These are phyloP conservation scores for Pogostemon cablin DNA, from an alignment of 257 asterid genomes.

Conservation along the genomic window DNA sequence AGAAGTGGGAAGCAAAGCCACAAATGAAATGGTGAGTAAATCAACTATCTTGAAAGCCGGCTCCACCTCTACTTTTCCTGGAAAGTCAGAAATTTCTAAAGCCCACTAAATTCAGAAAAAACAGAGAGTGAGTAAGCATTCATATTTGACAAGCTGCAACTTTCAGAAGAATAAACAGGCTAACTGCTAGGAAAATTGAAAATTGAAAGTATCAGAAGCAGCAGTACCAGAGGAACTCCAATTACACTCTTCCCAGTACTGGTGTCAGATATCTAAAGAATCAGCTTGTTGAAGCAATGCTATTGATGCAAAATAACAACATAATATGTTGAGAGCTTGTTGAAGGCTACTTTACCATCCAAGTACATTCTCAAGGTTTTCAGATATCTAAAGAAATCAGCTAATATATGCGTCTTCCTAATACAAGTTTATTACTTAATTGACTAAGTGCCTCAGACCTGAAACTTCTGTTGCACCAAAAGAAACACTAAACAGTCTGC, in stretches of 20 bases:
- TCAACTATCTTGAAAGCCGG: slow-evolving; percentile 50
- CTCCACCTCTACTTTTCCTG: slow-evolving; percentile 45
- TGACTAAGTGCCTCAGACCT: neutral
- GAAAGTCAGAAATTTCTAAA: slow-evolving; percentile 45
- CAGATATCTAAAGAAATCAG: slow-evolving; percentile 1
- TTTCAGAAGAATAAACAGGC: slow-evolving; percentile 4
- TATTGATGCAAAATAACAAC: slow-evolving; percentile 1
- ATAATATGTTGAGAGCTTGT: slow-evolving; percentile 17
- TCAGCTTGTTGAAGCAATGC: slow-evolving; percentile 15
- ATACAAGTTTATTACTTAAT: neutral
- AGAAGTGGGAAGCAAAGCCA: neutral
- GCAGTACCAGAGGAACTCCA: slow-evolving; percentile 47
- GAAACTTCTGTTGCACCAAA: neutral
- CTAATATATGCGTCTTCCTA: slow-evolving; percentile 6
- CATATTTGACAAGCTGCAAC: slow-evolving; percentile 29
- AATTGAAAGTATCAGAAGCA: slow-evolving; percentile 24
- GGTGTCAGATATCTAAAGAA: slow-evolving; percentile 32
- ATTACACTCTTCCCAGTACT: slow-evolving; percentile 47
- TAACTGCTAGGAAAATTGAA: neutral
- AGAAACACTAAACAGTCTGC: slow-evolving; percentile 1
- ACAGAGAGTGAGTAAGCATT: slow-evolving; percentile 26
- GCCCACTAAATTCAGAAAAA: slow-evolving; percentile 40
- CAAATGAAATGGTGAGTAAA: slow-evolving; percentile 10
- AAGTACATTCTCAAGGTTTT: slow-evolving; percentile 6
- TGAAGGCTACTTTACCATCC: slow-evolving; percentile 2